phyloP scores from a whole-genome alignment of 2,329 filamentous ascomycete genomes.

The Berkeleyomyces basicola region DNA sequence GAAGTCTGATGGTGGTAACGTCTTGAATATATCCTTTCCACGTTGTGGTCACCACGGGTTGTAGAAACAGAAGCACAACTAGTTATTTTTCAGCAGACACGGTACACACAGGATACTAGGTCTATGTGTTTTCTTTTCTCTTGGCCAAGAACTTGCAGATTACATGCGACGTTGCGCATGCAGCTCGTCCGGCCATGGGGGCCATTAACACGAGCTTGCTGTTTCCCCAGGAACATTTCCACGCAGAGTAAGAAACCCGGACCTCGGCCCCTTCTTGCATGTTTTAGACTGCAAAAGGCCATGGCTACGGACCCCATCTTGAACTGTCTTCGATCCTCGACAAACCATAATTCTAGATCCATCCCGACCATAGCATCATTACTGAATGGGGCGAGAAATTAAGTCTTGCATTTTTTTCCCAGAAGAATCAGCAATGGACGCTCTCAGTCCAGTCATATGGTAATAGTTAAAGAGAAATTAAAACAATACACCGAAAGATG shows the following conservation, averaged over 20 bases:
- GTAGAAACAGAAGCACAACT: neutral
- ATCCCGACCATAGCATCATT: neutral
- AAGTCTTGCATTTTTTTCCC: neutral
- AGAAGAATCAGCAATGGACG: neutral
- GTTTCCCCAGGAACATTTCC: neutral
- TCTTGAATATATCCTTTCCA: too few relatives aligned
- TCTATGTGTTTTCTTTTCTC: too few relatives aligned
- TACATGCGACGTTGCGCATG: neutral
- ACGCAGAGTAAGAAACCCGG: neutral
- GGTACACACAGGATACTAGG: neutral
- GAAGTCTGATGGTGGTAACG: too few relatives aligned
- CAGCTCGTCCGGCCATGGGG: neutral
- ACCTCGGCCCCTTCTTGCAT: neutral
- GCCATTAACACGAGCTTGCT: neutral
- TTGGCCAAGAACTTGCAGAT: neutral
- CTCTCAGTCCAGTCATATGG: neutral
- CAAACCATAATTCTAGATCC: neutral
- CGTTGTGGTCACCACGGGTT: too few relatives aligned
- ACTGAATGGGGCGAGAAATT: neutral
- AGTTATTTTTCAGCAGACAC: neutral
- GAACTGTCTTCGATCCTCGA: neutral
- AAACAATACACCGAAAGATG: neutral
- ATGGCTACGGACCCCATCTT: neutral
- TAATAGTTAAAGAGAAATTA: neutral
- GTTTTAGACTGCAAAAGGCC: neutral